phyloP scores from a whole-genome alignment of 495 filamentous ascomycete species.

The Xylaria curta region DNA sequence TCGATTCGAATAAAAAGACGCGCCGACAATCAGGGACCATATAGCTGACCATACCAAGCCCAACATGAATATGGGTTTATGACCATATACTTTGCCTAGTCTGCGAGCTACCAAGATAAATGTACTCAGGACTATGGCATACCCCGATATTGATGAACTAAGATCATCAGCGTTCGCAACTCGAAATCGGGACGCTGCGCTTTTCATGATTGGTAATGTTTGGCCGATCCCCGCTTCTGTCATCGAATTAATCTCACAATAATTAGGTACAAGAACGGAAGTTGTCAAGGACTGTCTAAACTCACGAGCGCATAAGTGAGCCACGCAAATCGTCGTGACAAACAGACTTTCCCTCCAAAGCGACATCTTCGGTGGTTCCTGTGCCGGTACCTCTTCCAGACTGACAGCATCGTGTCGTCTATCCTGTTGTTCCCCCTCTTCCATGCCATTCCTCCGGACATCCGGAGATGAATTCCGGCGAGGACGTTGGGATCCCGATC shows the following conservation, averaged over 20 bases:
- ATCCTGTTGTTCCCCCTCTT: neutral
- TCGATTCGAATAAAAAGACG: constrained; percentile 43
- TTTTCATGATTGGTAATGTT: constrained; percentile 34
- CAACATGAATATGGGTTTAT: constrained; percentile 64
- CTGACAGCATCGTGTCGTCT: neutral
- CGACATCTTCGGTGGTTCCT: neutral
- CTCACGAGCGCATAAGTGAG: constrained; percentile 41
- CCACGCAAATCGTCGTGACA: constrained; percentile 37
- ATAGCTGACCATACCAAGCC: constrained; percentile 68
- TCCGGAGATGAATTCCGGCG: neutral
- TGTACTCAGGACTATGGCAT: constrained; percentile 65
- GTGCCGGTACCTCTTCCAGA: neutral
- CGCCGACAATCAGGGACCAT: constrained; percentile 66
- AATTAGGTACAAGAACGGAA: constrained; percentile 36
- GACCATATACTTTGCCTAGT: constrained; percentile 69
- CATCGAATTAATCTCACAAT: constrained; percentile 46
- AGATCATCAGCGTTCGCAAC: constrained; percentile 48
- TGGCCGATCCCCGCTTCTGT: constrained; percentile 54
- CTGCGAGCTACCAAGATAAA: constrained; percentile 66
- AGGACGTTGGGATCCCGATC: neutral
- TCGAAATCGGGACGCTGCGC: constrained; percentile 43
- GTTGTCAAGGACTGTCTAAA: neutral
- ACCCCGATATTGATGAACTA: constrained; percentile 58
- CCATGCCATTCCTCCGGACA: neutral
- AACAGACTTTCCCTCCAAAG: constrained; percentile 23